phyloP scores from a whole-genome alignment of 176 grass and related monocot species.

The Paspalum notatum region DNA sequence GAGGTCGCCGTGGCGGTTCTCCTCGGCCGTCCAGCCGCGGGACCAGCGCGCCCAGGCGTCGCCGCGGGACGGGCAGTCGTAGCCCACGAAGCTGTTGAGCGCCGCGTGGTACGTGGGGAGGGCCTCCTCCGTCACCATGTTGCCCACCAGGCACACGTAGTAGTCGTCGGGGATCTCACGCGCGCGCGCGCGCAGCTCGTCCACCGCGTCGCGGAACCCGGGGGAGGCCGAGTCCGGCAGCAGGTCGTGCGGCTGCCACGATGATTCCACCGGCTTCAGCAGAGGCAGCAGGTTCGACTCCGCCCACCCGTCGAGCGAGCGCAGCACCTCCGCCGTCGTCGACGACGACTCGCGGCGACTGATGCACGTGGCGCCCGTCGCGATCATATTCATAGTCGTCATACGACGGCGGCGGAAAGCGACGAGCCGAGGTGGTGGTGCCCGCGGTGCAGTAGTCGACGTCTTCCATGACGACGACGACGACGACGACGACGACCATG shows the following conservation, averaged over 20 bases:
- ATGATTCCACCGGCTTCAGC: constrained; percentile 41
- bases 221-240: constrained; percentile 35
- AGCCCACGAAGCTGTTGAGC: constrained; percentile 43
- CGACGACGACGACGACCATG: no score
- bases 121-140: constrained; percentile 60
- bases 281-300: constrained; percentile 42
- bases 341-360: neutral
- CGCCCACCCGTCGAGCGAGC: constrained; percentile 42
- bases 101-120: constrained; percentile 51
- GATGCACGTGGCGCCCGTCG: neutral
- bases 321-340: constrained; percentile 35
- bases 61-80: constrained; percentile 23
- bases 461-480: neutral
- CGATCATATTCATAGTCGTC: no score
- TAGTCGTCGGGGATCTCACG: constrained; percentile 49
- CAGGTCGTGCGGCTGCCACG: constrained; percentile 56
- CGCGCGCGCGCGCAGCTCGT: constrained; percentile 34
- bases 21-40: constrained; percentile 64
- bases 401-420: neutral
- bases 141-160: constrained; percentile 55
- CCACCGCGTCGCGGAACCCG: constrained; percentile 39
- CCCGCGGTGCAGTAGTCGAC: neutral
- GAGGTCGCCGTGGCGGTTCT: constrained; percentile 75
- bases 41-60: constrained; percentile 50
- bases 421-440: neutral